Evolutionary conservation across 495 filamentous ascomycete genomes (phyloP).

Genomic region (Neurospora sp.): DNA sequence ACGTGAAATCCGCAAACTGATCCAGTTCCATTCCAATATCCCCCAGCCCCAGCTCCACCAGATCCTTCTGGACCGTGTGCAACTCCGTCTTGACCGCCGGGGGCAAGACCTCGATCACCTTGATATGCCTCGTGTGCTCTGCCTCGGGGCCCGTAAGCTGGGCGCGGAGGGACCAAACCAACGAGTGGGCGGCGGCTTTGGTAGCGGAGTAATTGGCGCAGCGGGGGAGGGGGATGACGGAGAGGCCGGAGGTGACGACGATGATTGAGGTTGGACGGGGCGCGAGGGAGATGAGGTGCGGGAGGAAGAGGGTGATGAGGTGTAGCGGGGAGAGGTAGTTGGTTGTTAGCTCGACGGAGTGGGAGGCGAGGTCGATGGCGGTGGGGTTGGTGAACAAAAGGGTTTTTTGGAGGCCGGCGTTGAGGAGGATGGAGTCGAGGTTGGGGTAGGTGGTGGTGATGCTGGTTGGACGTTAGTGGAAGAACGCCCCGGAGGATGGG

Average conservation of each 20-base stretch:
- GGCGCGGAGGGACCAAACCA: slow-evolving; percentile 47
- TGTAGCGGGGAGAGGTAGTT: slow-evolving; percentile 60
- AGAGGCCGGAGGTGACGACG: slow-evolving; percentile 43
- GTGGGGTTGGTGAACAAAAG: slow-evolving; percentile 53
- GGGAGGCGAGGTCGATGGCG: slow-evolving; percentile 40
- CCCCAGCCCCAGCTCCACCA: slow-evolving; percentile 25
- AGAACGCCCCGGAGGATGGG: neutral
- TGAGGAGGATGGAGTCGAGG: slow-evolving; percentile 47
- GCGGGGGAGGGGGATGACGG: slow-evolving; percentile 41
- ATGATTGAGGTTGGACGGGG: slow-evolving; percentile 31
- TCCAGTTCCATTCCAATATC: slow-evolving; percentile 50
- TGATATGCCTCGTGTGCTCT: slow-evolving; percentile 22
- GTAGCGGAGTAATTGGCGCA: slow-evolving; percentile 47
- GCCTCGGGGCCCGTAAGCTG: slow-evolving; percentile 34
- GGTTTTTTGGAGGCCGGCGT: slow-evolving; percentile 46
- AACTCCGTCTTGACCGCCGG: slow-evolving; percentile 60
- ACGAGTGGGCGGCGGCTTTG: slow-evolving; percentile 50
- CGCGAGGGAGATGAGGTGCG: slow-evolving; percentile 41
- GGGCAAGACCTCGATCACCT: slow-evolving; percentile 55
- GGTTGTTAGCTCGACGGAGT: slow-evolving; percentile 49
- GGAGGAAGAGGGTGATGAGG: slow-evolving; percentile 52
- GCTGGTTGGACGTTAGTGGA: slow-evolving; percentile 15
- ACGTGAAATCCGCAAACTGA: slow-evolving; percentile 49
- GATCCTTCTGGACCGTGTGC: slow-evolving; percentile 40
- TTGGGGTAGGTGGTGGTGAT: slow-evolving; percentile 48